Conservation (phyloP, 139 green algal species). For the Zygnema cylindricum region DNA sequence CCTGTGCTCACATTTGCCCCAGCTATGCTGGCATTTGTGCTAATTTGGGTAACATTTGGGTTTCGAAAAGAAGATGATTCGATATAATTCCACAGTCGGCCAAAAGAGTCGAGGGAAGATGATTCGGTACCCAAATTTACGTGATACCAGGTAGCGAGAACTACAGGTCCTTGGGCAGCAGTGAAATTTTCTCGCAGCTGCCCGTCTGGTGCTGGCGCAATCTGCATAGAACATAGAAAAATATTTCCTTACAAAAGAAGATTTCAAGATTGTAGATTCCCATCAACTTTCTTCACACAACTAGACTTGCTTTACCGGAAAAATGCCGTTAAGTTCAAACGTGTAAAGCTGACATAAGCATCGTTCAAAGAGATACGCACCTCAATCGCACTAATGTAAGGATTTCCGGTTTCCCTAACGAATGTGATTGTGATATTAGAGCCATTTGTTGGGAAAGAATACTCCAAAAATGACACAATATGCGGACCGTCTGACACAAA, state of each 20-base stretch:
- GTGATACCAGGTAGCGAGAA: neutral
- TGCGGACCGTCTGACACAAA: neutral
- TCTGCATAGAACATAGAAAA: too few species aligned
- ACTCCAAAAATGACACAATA: neutral
- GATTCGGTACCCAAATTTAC: neutral
- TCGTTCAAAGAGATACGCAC: too few species aligned
- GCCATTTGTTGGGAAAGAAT: neutral
- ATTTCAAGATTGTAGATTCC: too few species aligned
- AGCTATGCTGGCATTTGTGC: neutral
- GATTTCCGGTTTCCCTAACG: neutral
- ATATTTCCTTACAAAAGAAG: too few species aligned
- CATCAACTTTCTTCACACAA: too few species aligned
- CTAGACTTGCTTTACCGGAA: too few species aligned
- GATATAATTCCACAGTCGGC: neutral
- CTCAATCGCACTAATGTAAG: neutral
- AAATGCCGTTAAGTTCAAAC: too few species aligned
- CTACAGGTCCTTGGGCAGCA: neutral
- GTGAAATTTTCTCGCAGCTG: constrained; percentile 11
- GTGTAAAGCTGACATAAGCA: too few species aligned
- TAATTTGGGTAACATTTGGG: neutral
- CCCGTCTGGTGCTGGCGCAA: neutral
- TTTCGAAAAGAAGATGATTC: neutral
- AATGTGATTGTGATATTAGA: neutral
- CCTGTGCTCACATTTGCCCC: neutral
- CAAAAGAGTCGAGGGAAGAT: neutral